These are phyloP conservation scores for Phytophthora brassicae DNA, from an alignment of 352 stramenopile genomes.

Conservation along the genomic window DNA sequence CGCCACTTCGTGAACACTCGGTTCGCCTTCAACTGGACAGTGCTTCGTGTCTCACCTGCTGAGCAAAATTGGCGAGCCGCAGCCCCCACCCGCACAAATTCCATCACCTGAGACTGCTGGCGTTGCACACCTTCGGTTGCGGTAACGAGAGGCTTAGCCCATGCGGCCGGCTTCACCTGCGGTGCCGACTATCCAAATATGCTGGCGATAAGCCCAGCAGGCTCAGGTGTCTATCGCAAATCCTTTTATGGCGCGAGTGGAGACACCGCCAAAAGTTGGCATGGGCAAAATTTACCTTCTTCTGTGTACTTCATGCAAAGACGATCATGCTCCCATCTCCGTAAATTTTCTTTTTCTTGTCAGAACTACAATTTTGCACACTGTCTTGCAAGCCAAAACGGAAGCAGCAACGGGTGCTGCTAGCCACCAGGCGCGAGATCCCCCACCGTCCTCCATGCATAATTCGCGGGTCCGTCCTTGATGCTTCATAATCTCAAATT, in stretches of 20 bases:
- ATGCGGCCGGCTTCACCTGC: not conserved
- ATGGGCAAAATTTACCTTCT: not conserved
- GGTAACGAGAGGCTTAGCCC: not conserved
- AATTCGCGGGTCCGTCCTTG: not conserved
- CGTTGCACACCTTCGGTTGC: not conserved
- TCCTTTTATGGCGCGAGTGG: not conserved
- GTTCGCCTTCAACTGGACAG: not conserved
- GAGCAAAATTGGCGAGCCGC: conserved; percentile 8
- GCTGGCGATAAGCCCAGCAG: not conserved
- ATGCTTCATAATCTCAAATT: not conserved
- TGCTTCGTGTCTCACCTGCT: conserved; percentile 4
- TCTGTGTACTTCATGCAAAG: not conserved
- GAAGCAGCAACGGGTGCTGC: too few species aligned
- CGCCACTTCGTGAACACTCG: too few species aligned
- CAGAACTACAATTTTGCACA: too few species aligned
- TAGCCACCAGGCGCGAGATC: too few species aligned
- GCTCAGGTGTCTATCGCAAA: not conserved
- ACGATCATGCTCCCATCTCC: too few species aligned
- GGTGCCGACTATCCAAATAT: conserved; percentile 12
- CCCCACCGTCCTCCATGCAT: not conserved
- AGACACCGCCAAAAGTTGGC: not conserved
- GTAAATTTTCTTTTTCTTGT: too few species aligned
- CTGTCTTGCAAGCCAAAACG: too few species aligned
- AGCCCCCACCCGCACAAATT: conserved; percentile 15
- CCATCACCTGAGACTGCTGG: conserved; percentile 3